These are phyloP conservation scores for Cytospora chrysosperma DNA, from an alignment of 2,329 filamentous ascomycete species.

Conservation along the genomic window DNA sequence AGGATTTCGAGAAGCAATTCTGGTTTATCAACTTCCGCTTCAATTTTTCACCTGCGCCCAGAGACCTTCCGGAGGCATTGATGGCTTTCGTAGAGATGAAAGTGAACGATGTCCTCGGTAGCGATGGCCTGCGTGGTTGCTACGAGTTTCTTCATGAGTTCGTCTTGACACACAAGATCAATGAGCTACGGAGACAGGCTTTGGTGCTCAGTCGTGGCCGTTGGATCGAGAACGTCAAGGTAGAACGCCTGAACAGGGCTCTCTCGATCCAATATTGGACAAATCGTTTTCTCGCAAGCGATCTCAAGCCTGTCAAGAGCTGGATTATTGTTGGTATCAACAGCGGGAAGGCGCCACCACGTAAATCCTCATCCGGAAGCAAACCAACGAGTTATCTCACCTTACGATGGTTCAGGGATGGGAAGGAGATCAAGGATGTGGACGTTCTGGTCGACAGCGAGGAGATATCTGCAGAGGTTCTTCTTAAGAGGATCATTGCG, in stretches of 20 bases:
- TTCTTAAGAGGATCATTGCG: constrained; percentile 73
- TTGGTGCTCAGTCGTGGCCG: constrained; percentile 63
- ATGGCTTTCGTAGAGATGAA: constrained; percentile 66
- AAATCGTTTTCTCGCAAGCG: constrained; percentile 52
- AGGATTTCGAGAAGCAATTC: constrained; percentile 79
- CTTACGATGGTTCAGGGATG: constrained; percentile 82
- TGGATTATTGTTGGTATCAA: constrained; percentile 88
- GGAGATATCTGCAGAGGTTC: constrained; percentile 68
- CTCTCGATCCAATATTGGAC: constrained; percentile 92
- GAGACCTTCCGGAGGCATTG: constrained; percentile 59
- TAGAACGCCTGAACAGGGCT: constrained; percentile 78
- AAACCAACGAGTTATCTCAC: constrained; percentile 55
- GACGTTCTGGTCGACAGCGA: constrained; percentile 66
- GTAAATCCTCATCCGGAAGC: constrained; percentile 39
- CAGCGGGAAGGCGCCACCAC: constrained; percentile 53
- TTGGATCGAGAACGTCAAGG: constrained; percentile 76
- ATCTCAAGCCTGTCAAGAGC: constrained; percentile 61
- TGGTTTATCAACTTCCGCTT: constrained; percentile 94
- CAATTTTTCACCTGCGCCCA: constrained; percentile 69
- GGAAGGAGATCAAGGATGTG: constrained; percentile 68
- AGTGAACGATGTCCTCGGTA: constrained; percentile 69
- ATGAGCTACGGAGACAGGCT: constrained; percentile 76
- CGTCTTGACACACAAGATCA: constrained; percentile 86
- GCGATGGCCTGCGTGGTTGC: constrained; percentile 73
- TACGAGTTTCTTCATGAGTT: constrained; percentile 87